A percentile compares a stretch with the other conserved stretches of the same genome.
phyloP scores from a whole-genome alignment of 2,329 filamentous ascomycete genomes.

The Trichothecium sympodiale region DNA sequence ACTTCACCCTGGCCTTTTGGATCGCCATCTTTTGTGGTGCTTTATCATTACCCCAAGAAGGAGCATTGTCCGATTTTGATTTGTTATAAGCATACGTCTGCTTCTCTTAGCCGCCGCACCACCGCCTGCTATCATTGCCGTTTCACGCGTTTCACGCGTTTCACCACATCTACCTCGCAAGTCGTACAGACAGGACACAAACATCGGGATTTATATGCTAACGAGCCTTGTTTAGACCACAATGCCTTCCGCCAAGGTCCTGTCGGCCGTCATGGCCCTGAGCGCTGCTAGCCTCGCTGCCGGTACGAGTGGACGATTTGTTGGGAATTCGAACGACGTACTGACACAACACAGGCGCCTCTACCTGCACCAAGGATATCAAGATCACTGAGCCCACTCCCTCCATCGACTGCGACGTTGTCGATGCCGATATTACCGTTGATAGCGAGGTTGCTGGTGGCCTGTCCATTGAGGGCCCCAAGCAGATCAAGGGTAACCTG shows the following conservation, averaged over 20 bases:
- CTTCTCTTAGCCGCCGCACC: no score
- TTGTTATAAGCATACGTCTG: no score
- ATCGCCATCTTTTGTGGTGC: no score
- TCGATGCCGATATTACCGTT: constrained; percentile 59
- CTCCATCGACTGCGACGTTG: constrained; percentile 54
- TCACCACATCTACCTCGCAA: background rate
- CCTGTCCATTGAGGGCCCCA: constrained; percentile 51
- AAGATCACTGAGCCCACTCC: constrained; percentile 52
- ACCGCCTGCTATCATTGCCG: no score
- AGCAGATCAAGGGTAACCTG: constrained; percentile 45
- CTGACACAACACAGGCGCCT: background rate
- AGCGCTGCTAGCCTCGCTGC: constrained; percentile 24
- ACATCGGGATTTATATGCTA: constrained; percentile 6
- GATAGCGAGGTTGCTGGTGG: constrained; percentile 39
- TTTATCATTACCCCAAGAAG: no score
- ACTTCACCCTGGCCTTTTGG: no score
- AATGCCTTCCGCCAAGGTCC: constrained; percentile 34
- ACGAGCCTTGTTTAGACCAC: constrained; percentile 19
- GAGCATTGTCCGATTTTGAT: no score
- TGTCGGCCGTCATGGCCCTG: constrained; percentile 33
- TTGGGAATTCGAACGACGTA: background rate
- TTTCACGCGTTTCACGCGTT: background rate
- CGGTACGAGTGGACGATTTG: constrained; percentile 23
- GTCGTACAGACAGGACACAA: background rate
- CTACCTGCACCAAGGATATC: constrained; percentile 39